phyloP scores from a whole-genome alignment of 2,329 filamentous ascomycete species.

The Alternaria consortialis region DNA sequence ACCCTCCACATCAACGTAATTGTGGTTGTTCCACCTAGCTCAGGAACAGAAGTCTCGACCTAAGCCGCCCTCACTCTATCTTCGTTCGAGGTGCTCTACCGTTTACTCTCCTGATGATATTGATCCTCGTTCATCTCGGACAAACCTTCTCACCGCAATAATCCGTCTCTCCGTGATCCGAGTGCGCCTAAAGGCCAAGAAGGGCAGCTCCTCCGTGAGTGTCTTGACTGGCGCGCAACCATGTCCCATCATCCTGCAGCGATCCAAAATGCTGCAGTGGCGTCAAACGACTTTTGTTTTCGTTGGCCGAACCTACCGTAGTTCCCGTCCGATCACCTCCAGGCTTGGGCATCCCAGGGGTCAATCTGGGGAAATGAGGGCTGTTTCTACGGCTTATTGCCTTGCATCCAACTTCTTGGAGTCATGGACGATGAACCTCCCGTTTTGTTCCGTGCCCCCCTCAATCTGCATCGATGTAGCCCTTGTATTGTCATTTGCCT shows the following conservation, averaged over 20 bases:
- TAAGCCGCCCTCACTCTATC: not conserved
- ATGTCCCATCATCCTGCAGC: not conserved
- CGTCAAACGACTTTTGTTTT: not conserved
- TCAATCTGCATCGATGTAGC: not conserved
- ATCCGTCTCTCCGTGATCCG: conserved; percentile 2
- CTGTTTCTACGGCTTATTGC: not conserved
- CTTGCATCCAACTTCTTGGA: not conserved
- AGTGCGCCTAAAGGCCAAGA: not conserved
- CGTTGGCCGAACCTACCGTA: conserved; percentile 1
- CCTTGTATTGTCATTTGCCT: not conserved
- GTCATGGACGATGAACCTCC: not conserved
- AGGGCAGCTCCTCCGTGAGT: conserved; percentile 1
- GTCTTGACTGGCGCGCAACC: not conserved
- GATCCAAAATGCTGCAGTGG: conserved; percentile 1
- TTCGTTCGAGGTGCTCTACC: not conserved
- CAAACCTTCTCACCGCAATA: not conserved
- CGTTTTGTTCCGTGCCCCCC: not conserved
- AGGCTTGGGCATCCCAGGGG: not conserved
- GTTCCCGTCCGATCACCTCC: conserved; percentile 4
- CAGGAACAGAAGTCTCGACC: not conserved
- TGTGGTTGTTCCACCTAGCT: not conserved
- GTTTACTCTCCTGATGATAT: not conserved
- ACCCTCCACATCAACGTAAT: not conserved
- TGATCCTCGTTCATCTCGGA: not conserved
- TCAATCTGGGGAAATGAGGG: not conserved